phyloP scores from a whole-genome alignment of 139 green algal genomes.

The Spirogloea muscicola region DNA sequence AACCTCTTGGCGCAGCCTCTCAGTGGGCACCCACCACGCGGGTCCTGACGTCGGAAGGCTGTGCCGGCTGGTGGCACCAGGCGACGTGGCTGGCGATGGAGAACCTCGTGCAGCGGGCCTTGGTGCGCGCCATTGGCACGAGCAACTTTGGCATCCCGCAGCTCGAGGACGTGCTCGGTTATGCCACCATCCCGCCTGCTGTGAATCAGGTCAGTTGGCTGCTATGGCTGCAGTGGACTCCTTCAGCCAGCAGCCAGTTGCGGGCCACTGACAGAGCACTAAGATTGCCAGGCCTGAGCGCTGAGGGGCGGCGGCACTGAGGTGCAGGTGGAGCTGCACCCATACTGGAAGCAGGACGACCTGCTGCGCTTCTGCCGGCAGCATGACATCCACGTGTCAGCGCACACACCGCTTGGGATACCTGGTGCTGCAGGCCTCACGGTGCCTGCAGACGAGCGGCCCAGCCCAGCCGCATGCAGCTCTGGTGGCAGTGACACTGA shows the following conservation, averaged over 20 bases:
- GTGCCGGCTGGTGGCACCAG: not conserved
- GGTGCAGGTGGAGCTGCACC: slow-evolving; percentile 85
- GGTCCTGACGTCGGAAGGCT: not conserved
- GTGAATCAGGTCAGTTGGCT: slow-evolving; percentile 40
- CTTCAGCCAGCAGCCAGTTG: no score
- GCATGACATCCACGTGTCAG: slow-evolving; percentile 78
- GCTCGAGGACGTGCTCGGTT: slow-evolving; percentile 29
- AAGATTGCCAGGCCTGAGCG: not conserved
- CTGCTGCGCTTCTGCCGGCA: slow-evolving; percentile 60
- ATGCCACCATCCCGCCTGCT: slow-evolving; percentile 5
- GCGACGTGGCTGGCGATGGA: slow-evolving; percentile 54
- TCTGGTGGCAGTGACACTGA: no score
- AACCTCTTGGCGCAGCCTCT: not conserved
- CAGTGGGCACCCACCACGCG: not conserved
- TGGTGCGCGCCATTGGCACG: slow-evolving; percentile 50
- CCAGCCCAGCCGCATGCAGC: not conserved
- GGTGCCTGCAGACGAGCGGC: not conserved
- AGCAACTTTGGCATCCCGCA: slow-evolving; percentile 47
- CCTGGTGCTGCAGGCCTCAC: slow-evolving; percentile 56
- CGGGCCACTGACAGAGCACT: no score
- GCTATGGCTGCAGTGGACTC: not conserved
- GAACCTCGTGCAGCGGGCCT: slow-evolving; percentile 33
- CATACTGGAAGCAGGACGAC: slow-evolving; percentile 77
- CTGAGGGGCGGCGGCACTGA: not conserved
- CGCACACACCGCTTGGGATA: slow-evolving; percentile 80